Conservation (phyloP, 2,329 filamentous ascomycete species). For the Xylariaceae sp. region DNA sequence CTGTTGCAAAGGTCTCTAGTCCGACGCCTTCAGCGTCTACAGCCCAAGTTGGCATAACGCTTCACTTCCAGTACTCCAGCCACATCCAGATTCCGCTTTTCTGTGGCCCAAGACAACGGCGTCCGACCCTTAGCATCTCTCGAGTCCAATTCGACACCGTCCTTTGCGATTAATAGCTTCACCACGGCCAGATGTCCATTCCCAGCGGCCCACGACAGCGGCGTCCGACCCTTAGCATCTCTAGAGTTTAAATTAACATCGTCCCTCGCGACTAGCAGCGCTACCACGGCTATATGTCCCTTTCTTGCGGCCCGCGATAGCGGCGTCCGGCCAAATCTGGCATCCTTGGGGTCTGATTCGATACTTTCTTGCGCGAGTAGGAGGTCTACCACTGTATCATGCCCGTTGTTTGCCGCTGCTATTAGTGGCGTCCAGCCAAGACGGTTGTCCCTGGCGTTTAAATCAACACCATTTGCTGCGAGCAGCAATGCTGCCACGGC, state of each 20-base stretch:
- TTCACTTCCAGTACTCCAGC: neutral
- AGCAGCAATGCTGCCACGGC: neutral
- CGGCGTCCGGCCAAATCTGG: neutral
- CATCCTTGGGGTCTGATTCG: neutral
- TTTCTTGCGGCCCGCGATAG: neutral
- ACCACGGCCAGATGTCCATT: slow-evolving; percentile 4
- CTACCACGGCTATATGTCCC: neutral
- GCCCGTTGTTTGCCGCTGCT: neutral
- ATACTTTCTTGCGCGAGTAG: neutral
- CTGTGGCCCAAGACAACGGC: slow-evolving; percentile 2
- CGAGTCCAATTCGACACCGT: neutral
- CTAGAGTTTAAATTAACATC: neutral
- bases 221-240: neutral
- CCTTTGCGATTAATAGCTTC: neutral
- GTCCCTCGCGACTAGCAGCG: neutral
- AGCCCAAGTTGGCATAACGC: too few species aligned
- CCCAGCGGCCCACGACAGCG: slow-evolving; percentile 2
- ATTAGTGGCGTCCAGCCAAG: neutral
- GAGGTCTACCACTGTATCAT: neutral
- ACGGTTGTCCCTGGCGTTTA: neutral
- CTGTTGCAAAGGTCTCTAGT: too few species aligned
- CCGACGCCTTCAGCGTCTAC: too few species aligned
- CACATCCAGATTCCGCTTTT: slow-evolving; percentile 3
- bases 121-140: neutral
- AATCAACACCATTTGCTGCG: neutral